Base-by-base conservation (phyloP, 2,329 filamentous ascomycete species). In the Ambrosiella cleistominuta region DNA sequence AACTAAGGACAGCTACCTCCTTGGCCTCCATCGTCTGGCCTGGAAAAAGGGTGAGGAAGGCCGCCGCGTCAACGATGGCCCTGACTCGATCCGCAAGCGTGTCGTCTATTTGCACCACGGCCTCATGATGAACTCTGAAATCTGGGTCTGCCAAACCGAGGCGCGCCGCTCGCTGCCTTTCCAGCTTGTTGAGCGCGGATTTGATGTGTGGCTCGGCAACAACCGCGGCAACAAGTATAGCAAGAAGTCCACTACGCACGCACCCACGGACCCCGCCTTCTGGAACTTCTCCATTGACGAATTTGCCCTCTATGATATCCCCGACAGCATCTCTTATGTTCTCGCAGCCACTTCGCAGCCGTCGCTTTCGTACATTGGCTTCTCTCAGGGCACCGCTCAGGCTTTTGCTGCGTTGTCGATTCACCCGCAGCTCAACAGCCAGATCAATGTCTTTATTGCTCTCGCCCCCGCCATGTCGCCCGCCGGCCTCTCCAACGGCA, bases 271-370 rank as follows among this genome's bases (percentile, higher is more conserved):
- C 1, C 73, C 77, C 42, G 76, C 80, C 12, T 98, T 98, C 69
- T 98, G 93, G 93, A 85, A 96, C 69, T 98, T 98, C 68, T 95
- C 88, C 56, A 97, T 98, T 67, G 93, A 98, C 68, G 87, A 98
- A 67, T 98, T 98, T 67, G 93, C 93, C 53, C 95, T 98, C 66
- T 82, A 97, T 68, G 93, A 98, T 68, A 96, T 98, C 61, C 93
- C 93, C 1, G 86, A 98, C 70, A 91, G 84, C 63, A 97, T 98
- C 66, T 78, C 83, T 57, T 97, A 98, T 67, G 87, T 98, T 61
- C 78, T 98, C 19, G 81, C 84, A 45, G 86, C 86, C 0, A 97
- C 93, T 0, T 76, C 77, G 56, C 88, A 94, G 68, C 76, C 82
- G 38, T 94, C 89, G 45, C 72, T 98, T 35, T 96, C 90, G 0